Evolutionary conservation across 768 basidiomycete species (phyloP).

Genomic region (Cubamyces lactineus): DNA sequence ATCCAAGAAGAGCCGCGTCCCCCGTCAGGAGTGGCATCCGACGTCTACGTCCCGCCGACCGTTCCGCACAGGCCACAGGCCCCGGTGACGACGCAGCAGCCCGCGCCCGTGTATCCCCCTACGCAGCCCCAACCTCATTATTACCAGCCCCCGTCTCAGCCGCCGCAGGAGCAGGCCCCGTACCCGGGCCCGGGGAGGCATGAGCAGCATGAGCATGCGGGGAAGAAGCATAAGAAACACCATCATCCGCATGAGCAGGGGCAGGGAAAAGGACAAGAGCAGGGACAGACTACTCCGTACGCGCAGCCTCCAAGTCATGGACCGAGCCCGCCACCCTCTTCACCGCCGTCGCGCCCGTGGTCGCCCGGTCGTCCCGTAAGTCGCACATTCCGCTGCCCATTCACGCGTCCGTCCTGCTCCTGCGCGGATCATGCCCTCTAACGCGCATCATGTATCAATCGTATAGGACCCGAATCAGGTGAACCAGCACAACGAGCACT

Average conservation of each 20-base stretch:
- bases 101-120: slow-evolving; percentile 9
- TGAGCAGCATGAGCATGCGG: slow-evolving; percentile 14
- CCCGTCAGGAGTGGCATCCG: slow-evolving; percentile 7
- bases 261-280: background rate
- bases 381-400: background rate
- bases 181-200: slow-evolving; percentile 11
- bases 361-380: slow-evolving; percentile 19
- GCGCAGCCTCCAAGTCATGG: slow-evolving; percentile 4
- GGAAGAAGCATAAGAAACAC: slow-evolving; percentile 14
- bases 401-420: background rate
- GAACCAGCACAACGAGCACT: slow-evolving; percentile 73
- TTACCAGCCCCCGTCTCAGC: slow-evolving; percentile 1
- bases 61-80: slow-evolving; percentile 25
- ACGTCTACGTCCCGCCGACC: slow-evolving; percentile 26
- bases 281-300: background rate
- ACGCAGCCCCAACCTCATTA: slow-evolving; percentile 12
- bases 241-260: slow-evolving; percentile 10
- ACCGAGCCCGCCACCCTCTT: slow-evolving; percentile 5
- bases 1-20: slow-evolving; percentile 13
- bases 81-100: slow-evolving; percentile 7
- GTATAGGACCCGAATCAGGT: slow-evolving; percentile 55
- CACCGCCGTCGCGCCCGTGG: slow-evolving; percentile 22
- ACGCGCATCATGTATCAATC: too few relatives aligned
- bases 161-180: slow-evolving; percentile 10
- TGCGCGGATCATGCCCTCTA: too few relatives aligned